Evolutionary conservation across 768 basidiomycete species (phyloP).

Genomic region (Mycena crocata): DNA sequence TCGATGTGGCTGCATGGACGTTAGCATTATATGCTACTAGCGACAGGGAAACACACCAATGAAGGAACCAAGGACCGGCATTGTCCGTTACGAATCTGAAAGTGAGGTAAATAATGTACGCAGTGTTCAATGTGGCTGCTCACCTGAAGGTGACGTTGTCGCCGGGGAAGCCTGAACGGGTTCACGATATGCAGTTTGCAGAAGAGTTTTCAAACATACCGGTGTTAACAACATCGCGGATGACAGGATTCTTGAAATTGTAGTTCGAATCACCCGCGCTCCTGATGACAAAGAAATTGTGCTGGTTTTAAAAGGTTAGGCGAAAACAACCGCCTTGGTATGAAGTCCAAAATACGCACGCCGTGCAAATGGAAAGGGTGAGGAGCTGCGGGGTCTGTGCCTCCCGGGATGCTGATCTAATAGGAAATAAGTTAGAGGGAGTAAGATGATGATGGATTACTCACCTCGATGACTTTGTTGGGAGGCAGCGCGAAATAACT

Average conservation of each 20-base stretch:
- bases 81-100: conserved; percentile 31
- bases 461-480: conserved; percentile 57
- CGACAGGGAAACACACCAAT: conserved; percentile 9
- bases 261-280: conserved; percentile 39
- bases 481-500: conserved; percentile 51
- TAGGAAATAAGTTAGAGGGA: too few species aligned
- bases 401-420: conserved; percentile 49
- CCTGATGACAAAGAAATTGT: conserved; percentile 46
- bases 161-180: not conserved
- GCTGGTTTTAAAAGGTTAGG: conserved; percentile 23
- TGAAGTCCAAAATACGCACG: not conserved
- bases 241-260: conserved; percentile 53
- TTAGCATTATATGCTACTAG: not conserved
- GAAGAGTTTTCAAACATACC: not conserved
- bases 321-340: not conserved
- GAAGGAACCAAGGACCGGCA: conserved; percentile 30
- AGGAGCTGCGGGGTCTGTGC: conserved; percentile 11
- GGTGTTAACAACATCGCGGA: conserved; percentile 29
- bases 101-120: not conserved
- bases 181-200: not conserved
- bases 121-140: not conserved
- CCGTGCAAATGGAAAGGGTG: conserved; percentile 34
- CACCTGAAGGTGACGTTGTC: conserved; percentile 30
- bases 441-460: too few species aligned
- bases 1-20: conserved; percentile 14